These are phyloP conservation scores for Sphaerostilbella broomeana DNA, from an alignment of 2,329 filamentous ascomycete genomes.

Conservation along the genomic window DNA sequence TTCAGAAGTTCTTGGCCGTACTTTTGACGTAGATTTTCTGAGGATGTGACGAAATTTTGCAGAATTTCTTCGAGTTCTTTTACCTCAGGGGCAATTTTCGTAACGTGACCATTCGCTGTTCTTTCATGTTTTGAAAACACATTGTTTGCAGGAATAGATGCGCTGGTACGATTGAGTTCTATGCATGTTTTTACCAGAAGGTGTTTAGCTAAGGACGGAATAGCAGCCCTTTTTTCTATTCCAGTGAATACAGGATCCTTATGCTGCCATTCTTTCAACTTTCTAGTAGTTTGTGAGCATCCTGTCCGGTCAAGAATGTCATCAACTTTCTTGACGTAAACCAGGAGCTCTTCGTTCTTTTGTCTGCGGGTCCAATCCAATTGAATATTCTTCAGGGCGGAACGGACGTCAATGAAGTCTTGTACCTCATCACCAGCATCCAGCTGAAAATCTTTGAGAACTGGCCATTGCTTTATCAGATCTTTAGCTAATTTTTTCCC, in stretches of 20 bases:
- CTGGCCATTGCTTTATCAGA: constrained; percentile 11
- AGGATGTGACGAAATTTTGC: constrained; percentile 9
- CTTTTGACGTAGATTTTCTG: constrained; percentile 3
- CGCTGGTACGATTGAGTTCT: neutral
- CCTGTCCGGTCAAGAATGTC: neutral
- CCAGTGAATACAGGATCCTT: neutral
- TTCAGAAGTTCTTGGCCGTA: constrained; percentile 18
- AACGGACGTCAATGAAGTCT: neutral
- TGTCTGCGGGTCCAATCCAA: constrained; percentile 6
- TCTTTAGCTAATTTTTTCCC: neutral
- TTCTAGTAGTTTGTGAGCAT: neutral
- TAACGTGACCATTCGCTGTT: too few relatives aligned
- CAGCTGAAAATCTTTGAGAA: neutral
- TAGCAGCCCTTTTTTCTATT: neutral
- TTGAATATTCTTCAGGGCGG: neutral
- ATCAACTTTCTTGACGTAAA: neutral
- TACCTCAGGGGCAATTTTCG: neutral
- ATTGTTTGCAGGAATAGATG: neutral
- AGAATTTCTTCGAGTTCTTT: constrained; percentile 1
- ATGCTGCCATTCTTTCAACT: neutral
- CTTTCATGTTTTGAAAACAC: neutral
- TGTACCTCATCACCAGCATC: neutral
- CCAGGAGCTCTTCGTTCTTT: neutral
- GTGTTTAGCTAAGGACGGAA: constrained; percentile 3
- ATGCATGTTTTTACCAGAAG: constrained; percentile 1